Conservation (phyloP, 441 rosid species). For the Syzygium malaccense region DNA sequence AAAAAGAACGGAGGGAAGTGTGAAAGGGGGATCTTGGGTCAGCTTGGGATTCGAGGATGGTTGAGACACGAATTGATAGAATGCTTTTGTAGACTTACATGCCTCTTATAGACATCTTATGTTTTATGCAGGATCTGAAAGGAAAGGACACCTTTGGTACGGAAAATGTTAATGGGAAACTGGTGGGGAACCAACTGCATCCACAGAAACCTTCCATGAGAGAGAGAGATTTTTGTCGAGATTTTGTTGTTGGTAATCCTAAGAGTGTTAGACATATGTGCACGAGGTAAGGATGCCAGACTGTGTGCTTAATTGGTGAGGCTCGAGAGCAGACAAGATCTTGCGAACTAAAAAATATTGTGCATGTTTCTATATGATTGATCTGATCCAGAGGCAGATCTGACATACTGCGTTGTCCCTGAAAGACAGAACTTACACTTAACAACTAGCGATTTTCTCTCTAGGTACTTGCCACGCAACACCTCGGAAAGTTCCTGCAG, state of each 20-base stretch:
- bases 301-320: not conserved
- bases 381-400: not conserved
- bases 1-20: not conserved
- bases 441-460: not conserved
- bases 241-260: not conserved
- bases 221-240: not conserved
- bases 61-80: not conserved
- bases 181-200: not conserved
- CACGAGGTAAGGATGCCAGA: not conserved
- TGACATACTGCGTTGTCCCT: not conserved
- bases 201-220: not conserved
- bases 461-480: not conserved
- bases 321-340: not conserved
- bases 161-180: not conserved
- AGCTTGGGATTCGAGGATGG: not conserved
- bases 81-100: not conserved
- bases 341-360: not conserved
- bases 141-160: constrained; percentile 5
- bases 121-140: constrained; percentile 12
- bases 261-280: not conserved
- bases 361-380: not conserved
- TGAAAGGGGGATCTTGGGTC: not conserved
- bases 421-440: not conserved
- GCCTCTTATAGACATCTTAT: not conserved
- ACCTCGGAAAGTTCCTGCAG: not conserved